These are phyloP conservation scores for Nannizzia gypsea DNA, from an alignment of 2,329 filamentous ascomycete genomes.

Conservation along the genomic window DNA sequence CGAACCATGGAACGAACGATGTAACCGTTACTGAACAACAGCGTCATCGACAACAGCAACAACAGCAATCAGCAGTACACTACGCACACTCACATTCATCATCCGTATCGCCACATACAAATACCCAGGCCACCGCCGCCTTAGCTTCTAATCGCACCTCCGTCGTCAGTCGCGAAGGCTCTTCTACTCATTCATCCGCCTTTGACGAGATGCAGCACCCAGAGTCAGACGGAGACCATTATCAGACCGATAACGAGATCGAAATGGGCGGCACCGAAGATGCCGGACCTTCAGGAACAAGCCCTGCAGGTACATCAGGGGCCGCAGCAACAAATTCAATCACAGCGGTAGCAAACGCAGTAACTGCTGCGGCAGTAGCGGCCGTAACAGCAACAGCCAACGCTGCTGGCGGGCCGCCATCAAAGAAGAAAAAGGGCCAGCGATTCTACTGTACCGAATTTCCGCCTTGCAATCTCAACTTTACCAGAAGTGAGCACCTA, in stretches of 20 bases:
- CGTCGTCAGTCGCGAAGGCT: constrained; percentile 43
- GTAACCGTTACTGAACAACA: not conserved
- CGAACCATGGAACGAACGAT: not conserved
- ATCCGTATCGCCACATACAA: too few relatives aligned
- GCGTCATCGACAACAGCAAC: not conserved
- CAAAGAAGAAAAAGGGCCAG: constrained; percentile 93
- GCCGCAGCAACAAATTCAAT: not conserved
- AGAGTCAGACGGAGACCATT: constrained; percentile 4
- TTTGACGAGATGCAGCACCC: constrained; percentile 6
- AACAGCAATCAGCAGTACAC: not conserved
- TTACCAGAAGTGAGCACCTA: constrained; percentile 89
- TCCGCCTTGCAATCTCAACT: constrained; percentile 85
- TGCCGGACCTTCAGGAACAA: constrained; percentile 34
- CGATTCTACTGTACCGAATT: constrained; percentile 94
- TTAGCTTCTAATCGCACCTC: constrained; percentile 15
- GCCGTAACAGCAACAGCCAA: constrained; percentile 54
- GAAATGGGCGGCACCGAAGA: constrained; percentile 59
- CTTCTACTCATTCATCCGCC: constrained; percentile 49
- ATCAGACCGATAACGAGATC: constrained; percentile 21
- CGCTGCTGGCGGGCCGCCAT: constrained; percentile 43
- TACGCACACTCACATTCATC: not conserved
- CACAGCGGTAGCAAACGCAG: too few relatives aligned
- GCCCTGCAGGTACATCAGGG: constrained; percentile 52
- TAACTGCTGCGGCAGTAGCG: constrained; percentile 16
- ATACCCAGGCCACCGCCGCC: too few relatives aligned